phyloP scores from a whole-genome alignment of 208 protist genomes.

The Acanthamoeba royreba region DNA sequence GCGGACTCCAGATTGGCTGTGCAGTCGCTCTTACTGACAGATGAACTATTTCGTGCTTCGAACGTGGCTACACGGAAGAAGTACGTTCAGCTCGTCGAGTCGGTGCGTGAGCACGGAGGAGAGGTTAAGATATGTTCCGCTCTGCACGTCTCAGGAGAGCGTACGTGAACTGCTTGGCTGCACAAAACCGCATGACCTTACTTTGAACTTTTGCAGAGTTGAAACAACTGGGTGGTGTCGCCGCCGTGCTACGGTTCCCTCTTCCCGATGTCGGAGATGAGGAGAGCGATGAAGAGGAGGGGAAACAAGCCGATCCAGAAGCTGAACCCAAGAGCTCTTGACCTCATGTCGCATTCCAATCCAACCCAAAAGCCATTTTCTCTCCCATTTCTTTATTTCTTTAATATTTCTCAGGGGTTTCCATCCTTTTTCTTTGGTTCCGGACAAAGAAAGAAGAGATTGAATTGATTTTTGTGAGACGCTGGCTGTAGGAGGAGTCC shows the following conservation, averaged over 20 bases:
- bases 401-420: too few relatives aligned
- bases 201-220: conserved; percentile 78
- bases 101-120: conserved; percentile 83
- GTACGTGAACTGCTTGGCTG: conserved; percentile 68
- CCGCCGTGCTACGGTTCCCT: conserved; percentile 90
- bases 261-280: conserved; percentile 58
- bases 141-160: conserved; percentile 92
- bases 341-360: background rate
- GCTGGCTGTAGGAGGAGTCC: too few relatives aligned
- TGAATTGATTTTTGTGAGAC: too few relatives aligned
- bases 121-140: conserved; percentile 91
- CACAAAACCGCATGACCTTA: background rate
- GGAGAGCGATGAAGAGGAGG: conserved; percentile 1
- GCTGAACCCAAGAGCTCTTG: background rate
- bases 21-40: background rate
- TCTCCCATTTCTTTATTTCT: too few relatives aligned
- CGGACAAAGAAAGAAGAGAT: too few relatives aligned
- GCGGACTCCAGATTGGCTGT: conserved; percentile 77
- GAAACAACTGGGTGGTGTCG: conserved; percentile 87
- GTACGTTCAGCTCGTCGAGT: conserved; percentile 89
- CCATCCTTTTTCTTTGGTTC: too few relatives aligned
- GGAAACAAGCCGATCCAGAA: background rate
- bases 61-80: conserved; percentile 84
- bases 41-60: conserved; percentile 52
- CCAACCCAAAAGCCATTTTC: too few relatives aligned